phyloP scores from a whole-genome alignment of 176 grass and related monocot genomes.

The Zoysia japonica region DNA sequence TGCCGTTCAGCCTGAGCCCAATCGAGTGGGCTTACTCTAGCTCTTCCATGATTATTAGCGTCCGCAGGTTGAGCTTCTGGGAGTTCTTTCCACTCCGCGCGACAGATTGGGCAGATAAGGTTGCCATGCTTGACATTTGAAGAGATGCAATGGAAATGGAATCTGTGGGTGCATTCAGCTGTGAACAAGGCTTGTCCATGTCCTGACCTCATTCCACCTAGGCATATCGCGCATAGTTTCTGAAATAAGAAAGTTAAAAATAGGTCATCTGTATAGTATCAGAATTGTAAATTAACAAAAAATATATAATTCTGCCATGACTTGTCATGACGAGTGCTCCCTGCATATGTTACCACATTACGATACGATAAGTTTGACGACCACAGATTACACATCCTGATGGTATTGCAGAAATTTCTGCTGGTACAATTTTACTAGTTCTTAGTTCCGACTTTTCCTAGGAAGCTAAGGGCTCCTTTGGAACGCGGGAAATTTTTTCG shows the following conservation, averaged over 20 bases:
- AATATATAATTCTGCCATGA: neutral
- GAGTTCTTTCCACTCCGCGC: conserved; percentile 84
- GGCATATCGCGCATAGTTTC: conserved; percentile 82
- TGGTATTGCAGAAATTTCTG: neutral
- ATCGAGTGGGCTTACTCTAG: conserved; percentile 69
- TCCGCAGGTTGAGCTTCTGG: conserved; percentile 53
- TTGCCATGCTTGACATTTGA: conserved; percentile 88
- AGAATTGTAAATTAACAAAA: neutral
- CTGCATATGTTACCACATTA: conserved; percentile 5
- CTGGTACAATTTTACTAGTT: neutral
- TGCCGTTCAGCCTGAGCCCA: conserved; percentile 51
- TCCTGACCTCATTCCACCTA: conserved; percentile 68
- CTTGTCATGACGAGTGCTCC: neutral
- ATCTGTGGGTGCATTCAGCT: conserved; percentile 90
- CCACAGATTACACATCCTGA: neutral
- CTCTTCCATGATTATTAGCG: conserved; percentile 36
- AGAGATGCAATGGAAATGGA: conserved; percentile 94
- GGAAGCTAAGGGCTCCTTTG: no score
- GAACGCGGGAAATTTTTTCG: neutral
- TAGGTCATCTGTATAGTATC: conserved; percentile 17
- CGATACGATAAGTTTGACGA: neutral
- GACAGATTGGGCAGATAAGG: conserved; percentile 76
- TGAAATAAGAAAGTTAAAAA: conserved; percentile 50
- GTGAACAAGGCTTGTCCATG: conserved; percentile 83
- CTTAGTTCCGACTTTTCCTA: no score